Base-by-base conservation (phyloP, 768 basidiomycete species). In the Pholiota conissans region DNA sequence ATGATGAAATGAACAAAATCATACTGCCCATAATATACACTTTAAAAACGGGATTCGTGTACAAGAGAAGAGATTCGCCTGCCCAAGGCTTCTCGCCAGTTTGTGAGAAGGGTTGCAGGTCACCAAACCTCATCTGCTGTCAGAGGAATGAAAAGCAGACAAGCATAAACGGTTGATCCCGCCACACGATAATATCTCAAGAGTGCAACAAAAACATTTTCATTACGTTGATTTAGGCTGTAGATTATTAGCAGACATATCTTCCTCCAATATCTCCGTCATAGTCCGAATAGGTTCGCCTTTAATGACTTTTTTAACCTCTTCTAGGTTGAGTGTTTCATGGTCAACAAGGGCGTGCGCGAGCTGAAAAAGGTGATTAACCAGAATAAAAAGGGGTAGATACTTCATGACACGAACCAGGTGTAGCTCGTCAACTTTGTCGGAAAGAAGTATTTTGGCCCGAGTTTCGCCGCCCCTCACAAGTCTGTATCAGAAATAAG, bases 341-440 rank as follows among this genome's bases (percentile, higher is more conserved):
- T 96, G 90, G 70, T 98, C 95, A 11, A 99, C 89, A 57, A 99
- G 76, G 9, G 96, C 96, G 54, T 83, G 82, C 1, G 96, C 95
- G 37, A 98, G 84, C 93, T 95, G 61, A 27, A 62, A n/a, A 59
- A 47, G 18, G 18, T 24, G n/a, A 35, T 42, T 14, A 24, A 55
- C 52, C 22, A 53, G 60, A 30, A 42, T 30, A 32, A 55, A 40
- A 42, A 24, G 45, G 10, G 22, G 54, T 34, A 57, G 47, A 57
- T 53, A 57, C 53, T 45, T 60, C 40, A 60, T 59, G 53, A 63
- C 57, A 66, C 78, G 55, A 72, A 90, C 89, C 73, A 76, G 79
- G 71, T 95, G 89, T 40, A 96, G 74, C 67, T 95, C 92, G 20
- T 84, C 82, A 62, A 89, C 74, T 71, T 81, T 87, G 16, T 79